These are phyloP conservation scores for Eucalyptus cladocalyx DNA, from an alignment of 345 rosid genomes.

Conservation along the genomic window DNA sequence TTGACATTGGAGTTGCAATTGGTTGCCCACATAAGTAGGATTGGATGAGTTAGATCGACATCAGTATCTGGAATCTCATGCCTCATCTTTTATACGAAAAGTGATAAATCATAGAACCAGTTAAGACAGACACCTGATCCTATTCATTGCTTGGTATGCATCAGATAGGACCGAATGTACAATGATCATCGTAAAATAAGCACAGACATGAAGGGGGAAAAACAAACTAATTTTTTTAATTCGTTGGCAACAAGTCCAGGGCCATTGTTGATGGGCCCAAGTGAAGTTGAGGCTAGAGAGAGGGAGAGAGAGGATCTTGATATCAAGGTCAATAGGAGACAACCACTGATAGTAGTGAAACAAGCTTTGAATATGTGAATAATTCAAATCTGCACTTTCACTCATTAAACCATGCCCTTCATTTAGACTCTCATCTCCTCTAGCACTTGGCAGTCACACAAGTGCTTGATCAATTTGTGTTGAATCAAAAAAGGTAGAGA, in stretches of 20 bases:
- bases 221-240: neutral
- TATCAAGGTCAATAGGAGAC: neutral
- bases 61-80: neutral
- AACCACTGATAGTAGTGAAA: neutral
- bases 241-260: neutral
- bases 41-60: neutral
- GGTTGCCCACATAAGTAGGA: neutral
- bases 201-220: neutral
- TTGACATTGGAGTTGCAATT: neutral
- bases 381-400: neutral
- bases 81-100: neutral
- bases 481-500: neutral
- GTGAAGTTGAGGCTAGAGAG: neutral
- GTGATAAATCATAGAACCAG: neutral
- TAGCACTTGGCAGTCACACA: neutral
- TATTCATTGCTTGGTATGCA: neutral
- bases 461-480: neutral
- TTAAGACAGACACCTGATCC: neutral
- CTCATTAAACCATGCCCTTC: neutral
- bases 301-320: neutral
- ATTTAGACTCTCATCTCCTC: neutral
- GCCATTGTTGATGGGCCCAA: neutral
- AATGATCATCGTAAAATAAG: neutral
- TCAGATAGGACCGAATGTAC: neutral
- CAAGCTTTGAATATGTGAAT: neutral